Base-by-base conservation (phyloP, 768 basidiomycete genomes). In the Myochromella boudieri region DNA sequence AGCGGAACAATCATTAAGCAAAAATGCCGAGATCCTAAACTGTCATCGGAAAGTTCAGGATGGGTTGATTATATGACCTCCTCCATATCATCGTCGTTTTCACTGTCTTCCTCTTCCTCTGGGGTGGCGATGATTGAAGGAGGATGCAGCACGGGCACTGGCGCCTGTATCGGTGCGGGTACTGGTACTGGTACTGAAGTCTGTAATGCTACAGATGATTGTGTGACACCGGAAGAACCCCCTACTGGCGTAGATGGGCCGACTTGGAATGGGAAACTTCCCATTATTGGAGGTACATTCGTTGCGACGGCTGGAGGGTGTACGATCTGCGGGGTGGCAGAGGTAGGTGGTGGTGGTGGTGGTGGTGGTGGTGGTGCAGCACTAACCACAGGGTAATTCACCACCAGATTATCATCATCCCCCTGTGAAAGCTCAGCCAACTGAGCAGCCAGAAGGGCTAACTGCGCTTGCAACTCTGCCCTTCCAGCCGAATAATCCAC, bases 381-480 rank as follows among this genome's bases (percentile, higher is more conserved):
- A 4, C n/a, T 26, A 2, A 55, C 29, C 6, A 51, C 46, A 1
- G 53, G 53, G 12, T 54, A 54, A 18, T 51, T 45, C n/a, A 55
- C 37, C 4, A 51, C 31, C 24, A 39, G 36, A 38, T 49, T 48
- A 11, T 52, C 62, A 25, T 68, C 68, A 26, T 72, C 70, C 20
- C 64, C 67, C 42, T 80, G 77, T 11, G 78, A 81, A 37, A 88
- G 69, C 60, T 87, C 87, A 20, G 79, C 77, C 20, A 91, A 60
- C 57, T 90, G 88, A 0, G 82, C 84, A 4, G 87, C 85, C 44
- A 90, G 61, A 24, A 90, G 71, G 2, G 82, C 86, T 34, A 90
- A 70, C 53, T 85, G 85, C 1, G 84, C 85, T 57, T 89, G 87
- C 43, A 90, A 62, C 43, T 82, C 79, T 27, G 87, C 85, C 14